phyloP scores from a whole-genome alignment of 306 rosid genomes.

The Delonix regia region DNA sequence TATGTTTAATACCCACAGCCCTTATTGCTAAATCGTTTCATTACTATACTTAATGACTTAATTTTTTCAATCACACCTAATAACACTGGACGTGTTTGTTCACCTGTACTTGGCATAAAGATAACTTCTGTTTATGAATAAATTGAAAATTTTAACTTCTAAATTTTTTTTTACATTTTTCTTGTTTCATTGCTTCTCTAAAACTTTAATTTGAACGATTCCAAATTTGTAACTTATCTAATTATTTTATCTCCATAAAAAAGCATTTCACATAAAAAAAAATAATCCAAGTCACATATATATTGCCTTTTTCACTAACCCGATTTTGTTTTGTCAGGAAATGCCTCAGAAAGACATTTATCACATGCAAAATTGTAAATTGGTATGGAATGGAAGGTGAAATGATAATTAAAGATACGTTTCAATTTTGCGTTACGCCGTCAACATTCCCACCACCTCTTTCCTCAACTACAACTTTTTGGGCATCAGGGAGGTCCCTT shows the following conservation, averaged over 20 bases:
- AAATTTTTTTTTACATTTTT: too few species aligned
- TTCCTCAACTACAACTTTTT: slow-evolving; percentile 26
- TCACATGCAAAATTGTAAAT: not conserved
- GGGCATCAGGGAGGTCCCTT: slow-evolving; percentile 56
- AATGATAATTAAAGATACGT: not conserved
- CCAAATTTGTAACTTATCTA: too few species aligned
- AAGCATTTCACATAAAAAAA: not conserved
- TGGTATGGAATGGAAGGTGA: slow-evolving; percentile 5
- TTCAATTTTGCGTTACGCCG: slow-evolving; percentile 34
- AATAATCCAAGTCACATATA: not conserved
- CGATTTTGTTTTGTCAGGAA: not conserved
- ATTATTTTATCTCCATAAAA: too few species aligned
- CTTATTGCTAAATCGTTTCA: too few species aligned
- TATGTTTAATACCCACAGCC: not conserved
- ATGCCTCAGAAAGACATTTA: slow-evolving; percentile 1
- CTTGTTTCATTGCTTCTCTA: not conserved
- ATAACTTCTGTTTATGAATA: not conserved
- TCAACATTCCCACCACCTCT: slow-evolving; percentile 19
- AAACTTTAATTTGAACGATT: too few species aligned
- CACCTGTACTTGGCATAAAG: too few species aligned
- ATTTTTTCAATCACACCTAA: not conserved
- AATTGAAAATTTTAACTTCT: not conserved
- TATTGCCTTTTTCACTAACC: not conserved
- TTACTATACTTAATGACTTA: not conserved
- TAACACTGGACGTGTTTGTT: too few species aligned